phyloP scores from a whole-genome alignment of 2,329 filamentous ascomycete genomes.

The Phialophora tarda region DNA sequence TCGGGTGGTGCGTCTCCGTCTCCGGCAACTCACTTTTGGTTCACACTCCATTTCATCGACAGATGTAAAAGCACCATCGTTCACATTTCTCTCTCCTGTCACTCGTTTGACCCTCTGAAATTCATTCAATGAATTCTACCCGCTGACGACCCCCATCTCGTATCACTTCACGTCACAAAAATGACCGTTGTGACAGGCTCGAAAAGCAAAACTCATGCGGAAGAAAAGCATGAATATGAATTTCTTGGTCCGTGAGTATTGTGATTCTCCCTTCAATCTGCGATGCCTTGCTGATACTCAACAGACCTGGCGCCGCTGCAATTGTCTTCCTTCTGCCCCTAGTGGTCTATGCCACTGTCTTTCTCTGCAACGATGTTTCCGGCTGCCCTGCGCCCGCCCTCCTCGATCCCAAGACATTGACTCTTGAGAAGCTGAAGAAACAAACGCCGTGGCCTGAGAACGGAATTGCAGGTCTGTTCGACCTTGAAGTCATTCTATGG shows the following conservation, averaged over 20 bases:
- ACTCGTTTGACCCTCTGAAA: neutral
- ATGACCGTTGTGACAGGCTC: conserved; percentile 19
- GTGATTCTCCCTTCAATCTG: neutral
- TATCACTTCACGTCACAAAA: conserved; percentile 4
- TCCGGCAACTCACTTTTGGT: conserved; percentile 14
- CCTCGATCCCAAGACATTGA: conserved; percentile 72
- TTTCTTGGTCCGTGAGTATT: conserved; percentile 55
- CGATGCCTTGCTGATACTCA: conserved; percentile 27
- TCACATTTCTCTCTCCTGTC: neutral
- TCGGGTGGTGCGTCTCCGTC: conserved; percentile 22
- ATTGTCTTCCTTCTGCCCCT: conserved; percentile 83
- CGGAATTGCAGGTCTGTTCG: conserved; percentile 73
- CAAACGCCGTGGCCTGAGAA: conserved; percentile 81
- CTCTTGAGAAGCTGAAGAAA: conserved; percentile 72
- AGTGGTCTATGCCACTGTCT: conserved; percentile 77
- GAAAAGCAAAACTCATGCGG: conserved; percentile 6
- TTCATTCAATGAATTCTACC: neutral
- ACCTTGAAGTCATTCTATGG: conserved; percentile 70
- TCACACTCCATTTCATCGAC: neutral
- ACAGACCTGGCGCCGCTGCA: conserved; percentile 73
- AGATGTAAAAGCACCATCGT: neutral
- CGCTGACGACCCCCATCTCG: neutral
- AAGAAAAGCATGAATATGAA: conserved; percentile 53
- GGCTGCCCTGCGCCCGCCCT: conserved; percentile 88
- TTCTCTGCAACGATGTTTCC: conserved; percentile 89